Percentiles rank a stretch among this genome's conserved stretches.
Evolutionary conservation across 1,284 basidiomycete species (phyloP).

Genomic region (Limonomyces culmigenus): DNA sequence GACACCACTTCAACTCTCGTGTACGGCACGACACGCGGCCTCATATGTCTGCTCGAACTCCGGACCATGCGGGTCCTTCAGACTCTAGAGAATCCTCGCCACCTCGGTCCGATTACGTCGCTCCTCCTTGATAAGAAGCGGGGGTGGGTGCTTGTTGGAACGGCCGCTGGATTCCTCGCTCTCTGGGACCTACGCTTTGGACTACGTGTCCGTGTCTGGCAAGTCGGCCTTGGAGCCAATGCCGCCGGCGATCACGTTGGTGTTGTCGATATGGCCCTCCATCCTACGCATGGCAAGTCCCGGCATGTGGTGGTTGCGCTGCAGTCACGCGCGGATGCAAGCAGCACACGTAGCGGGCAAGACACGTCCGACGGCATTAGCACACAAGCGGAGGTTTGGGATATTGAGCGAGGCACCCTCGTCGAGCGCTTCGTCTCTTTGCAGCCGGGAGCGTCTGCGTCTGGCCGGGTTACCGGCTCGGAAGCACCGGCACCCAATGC

Average conservation of each 20-base stretch:
- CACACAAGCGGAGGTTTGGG: constrained; percentile 84
- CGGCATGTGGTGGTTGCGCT: constrained; percentile 80
- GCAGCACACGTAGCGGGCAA: too few species aligned
- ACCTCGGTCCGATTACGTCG: constrained; percentile 75
- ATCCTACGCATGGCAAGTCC: constrained; percentile 75
- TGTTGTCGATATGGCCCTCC: too few species aligned
- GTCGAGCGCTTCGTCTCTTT: constrained; percentile 48
- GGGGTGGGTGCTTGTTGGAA: constrained; percentile 81
- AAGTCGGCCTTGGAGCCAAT: constrained; percentile 41
- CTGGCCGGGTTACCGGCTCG: constrained; percentile 25
- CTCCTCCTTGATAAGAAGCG: constrained; percentile 71
- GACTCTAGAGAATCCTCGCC: constrained; percentile 69
- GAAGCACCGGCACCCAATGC: too few species aligned
- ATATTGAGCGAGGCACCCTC: constrained; percentile 49
- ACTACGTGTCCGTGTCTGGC: constrained; percentile 78
- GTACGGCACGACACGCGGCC: constrained; percentile 71
- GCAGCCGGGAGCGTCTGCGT: constrained; percentile 23
- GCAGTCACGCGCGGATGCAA: too few species aligned
- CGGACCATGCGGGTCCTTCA: constrained; percentile 69
- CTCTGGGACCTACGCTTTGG: constrained; percentile 95
- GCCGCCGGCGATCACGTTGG: too few species aligned
- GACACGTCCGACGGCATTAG: too few species aligned
- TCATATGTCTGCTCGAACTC: constrained; percentile 70
- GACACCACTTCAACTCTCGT: constrained; percentile 63
- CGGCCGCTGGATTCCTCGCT: constrained; percentile 66